Conservation (phyloP, 1,139 yeast species). For the Scheffersomyces titani region DNA sequence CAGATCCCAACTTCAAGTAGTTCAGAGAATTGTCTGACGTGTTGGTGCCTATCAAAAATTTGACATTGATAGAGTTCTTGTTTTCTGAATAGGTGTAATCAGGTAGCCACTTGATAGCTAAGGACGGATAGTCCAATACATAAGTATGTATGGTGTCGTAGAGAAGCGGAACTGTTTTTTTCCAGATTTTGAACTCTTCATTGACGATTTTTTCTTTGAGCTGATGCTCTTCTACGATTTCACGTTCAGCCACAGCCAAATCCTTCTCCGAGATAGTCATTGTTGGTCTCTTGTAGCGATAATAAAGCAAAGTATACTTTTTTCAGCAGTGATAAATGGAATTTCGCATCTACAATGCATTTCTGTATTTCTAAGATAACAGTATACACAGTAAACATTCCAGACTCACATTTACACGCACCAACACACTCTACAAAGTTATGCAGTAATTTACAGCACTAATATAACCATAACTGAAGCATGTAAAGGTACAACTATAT, state of each 20-base stretch:
- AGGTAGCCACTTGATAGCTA: slow-evolving; percentile 53
- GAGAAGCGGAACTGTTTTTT: slow-evolving; percentile 87
- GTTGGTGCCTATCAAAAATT: slow-evolving; percentile 53
- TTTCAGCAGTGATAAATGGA: not conserved
- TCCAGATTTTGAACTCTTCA: slow-evolving; percentile 91
- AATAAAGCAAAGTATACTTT: not conserved
- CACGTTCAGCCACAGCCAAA: slow-evolving; percentile 24
- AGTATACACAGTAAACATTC: not conserved
- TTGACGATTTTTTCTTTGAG: slow-evolving; percentile 52
- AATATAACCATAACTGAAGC: not conserved
- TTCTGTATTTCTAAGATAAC: not conserved
- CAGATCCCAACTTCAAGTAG: slow-evolving; percentile 45
- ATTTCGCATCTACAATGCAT: not conserved
- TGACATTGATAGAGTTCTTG: slow-evolving; percentile 36
- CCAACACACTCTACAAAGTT: not conserved
- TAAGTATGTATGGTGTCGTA: slow-evolving; percentile 77
- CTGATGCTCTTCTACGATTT: slow-evolving; percentile 46
- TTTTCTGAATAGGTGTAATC: slow-evolving; percentile 33
- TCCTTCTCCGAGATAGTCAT: slow-evolving; percentile 1
- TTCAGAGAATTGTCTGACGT: slow-evolving; percentile 41
- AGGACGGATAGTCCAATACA: slow-evolving; percentile 64
- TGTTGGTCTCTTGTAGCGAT: not conserved
- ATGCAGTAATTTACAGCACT: not conserved
- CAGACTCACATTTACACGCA: not conserved
- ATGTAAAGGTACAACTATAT: not conserved